These are phyloP conservation scores for Pseudonitzschia pungens DNA, from an alignment of 108 stramenopile species.

Conservation along the genomic window DNA sequence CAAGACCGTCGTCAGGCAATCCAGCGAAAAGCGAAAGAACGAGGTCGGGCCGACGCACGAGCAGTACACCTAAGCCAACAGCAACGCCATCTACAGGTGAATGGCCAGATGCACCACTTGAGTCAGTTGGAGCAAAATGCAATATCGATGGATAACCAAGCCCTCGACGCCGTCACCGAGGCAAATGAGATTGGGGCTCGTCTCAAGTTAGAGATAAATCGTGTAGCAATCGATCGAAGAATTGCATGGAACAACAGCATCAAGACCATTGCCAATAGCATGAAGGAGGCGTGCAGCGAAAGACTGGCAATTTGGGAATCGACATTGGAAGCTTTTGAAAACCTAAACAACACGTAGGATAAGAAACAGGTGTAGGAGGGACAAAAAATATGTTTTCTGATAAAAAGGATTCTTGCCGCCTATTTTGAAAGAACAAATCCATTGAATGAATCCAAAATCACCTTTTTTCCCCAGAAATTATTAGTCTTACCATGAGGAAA, in stretches of 20 bases:
- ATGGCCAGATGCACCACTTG: constrained; percentile 49
- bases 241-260: constrained; percentile 71
- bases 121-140: constrained; percentile 63
- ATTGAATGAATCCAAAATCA: no score
- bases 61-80: constrained; percentile 67
- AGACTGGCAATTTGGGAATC: constrained; percentile 78
- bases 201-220: constrained; percentile 73
- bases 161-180: constrained; percentile 55
- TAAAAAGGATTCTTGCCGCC: no score
- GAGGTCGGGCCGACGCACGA: constrained; percentile 56
- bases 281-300: constrained; percentile 77
- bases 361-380: neutral
- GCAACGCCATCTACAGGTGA: constrained; percentile 50
- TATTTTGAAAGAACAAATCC: no score
- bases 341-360: constrained; percentile 7
- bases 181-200: constrained; percentile 72
- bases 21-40: constrained; percentile 55
- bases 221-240: constrained; percentile 60
- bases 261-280: constrained; percentile 62
- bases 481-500: no score
- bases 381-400: no score
- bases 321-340: constrained; percentile 38
- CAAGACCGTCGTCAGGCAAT: constrained; percentile 68
- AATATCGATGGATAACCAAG: constrained; percentile 57
- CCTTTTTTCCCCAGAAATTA: no score